A percentile compares a stretch with the other conserved stretches of the same genome.
Evolutionary conservation across 73 alveolate species (phyloP).

Genomic region (Uronychia binucleata): DNA sequence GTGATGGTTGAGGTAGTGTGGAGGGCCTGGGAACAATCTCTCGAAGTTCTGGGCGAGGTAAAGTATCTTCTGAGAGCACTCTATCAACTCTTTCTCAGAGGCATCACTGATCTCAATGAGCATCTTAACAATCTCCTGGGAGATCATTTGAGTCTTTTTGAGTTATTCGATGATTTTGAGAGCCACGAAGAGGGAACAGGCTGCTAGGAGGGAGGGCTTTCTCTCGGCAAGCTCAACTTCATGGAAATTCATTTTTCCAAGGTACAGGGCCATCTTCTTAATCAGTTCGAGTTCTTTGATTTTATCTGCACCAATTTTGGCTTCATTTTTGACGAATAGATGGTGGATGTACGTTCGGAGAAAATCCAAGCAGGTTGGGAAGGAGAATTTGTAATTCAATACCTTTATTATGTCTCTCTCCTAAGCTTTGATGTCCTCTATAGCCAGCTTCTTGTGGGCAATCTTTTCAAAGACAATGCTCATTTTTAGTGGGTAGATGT

Average conservation of each 20-base stretch:
- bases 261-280: slow-evolving; percentile 73
- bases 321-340: slow-evolving; percentile 44
- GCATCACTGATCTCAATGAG: slow-evolving; percentile 72
- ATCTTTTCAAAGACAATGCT: slow-evolving; percentile 84
- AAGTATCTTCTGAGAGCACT: slow-evolving; percentile 82
- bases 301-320: too few relatives aligned
- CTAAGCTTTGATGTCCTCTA: slow-evolving; percentile 66
- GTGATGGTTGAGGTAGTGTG: too few relatives aligned
- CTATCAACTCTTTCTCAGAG: slow-evolving; percentile 74
- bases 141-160: slow-evolving; percentile 64
- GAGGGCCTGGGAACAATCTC: slow-evolving; percentile 82
- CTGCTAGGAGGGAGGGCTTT: slow-evolving; percentile 79
- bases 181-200: slow-evolving; percentile 81
- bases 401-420: slow-evolving; percentile 81
- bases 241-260: slow-evolving; percentile 85
- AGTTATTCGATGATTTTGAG: slow-evolving; percentile 86
- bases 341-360: slow-evolving; percentile 42
- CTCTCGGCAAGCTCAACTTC: slow-evolving; percentile 76
- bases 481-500: slow-evolving; percentile 85
- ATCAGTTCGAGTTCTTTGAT: slow-evolving; percentile 9
- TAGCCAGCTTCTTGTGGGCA: slow-evolving; percentile 82
- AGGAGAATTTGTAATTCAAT: slow-evolving; percentile 63
- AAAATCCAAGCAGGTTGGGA: slow-evolving; percentile 84
- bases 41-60: slow-evolving; percentile 93
- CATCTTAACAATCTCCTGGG: slow-evolving; percentile 53